Conservation (phyloP, 2,329 filamentous ascomycete genomes). For the Colletotrichum sp. region DNA sequence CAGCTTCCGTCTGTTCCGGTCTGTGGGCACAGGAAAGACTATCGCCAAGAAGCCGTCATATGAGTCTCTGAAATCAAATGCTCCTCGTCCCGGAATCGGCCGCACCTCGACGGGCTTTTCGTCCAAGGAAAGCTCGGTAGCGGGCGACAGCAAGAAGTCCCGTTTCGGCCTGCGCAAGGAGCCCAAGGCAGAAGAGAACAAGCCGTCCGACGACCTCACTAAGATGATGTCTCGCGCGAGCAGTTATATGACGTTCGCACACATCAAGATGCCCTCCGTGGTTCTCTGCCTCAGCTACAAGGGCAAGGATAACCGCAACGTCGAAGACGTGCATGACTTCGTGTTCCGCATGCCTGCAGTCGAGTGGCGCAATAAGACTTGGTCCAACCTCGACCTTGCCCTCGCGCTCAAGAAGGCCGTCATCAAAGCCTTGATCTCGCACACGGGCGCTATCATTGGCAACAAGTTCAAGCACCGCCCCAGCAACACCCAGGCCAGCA, state of each 20-base stretch:
- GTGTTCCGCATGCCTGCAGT: slow-evolving; percentile 94
- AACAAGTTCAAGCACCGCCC: slow-evolving; percentile 96
- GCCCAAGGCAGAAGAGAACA: slow-evolving; percentile 57
- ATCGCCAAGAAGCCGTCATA: slow-evolving; percentile 58
- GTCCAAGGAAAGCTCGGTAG: slow-evolving; percentile 43
- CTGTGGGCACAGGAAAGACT: slow-evolving; percentile 47
- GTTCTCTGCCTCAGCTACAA: slow-evolving; percentile 97
- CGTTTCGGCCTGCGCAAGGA: slow-evolving; percentile 63
- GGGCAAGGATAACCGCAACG: slow-evolving; percentile 91
- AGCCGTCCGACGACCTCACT: slow-evolving; percentile 84
- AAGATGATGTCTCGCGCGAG: slow-evolving; percentile 96
- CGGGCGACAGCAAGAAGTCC: slow-evolving; percentile 48
- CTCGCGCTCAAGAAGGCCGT: slow-evolving; percentile 93
- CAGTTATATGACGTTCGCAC: slow-evolving; percentile 96
- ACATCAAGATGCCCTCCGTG: slow-evolving; percentile 93
- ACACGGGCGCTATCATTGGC: slow-evolving; percentile 93
- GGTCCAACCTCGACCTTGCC: slow-evolving; percentile 95
- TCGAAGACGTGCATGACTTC: slow-evolving; percentile 97
- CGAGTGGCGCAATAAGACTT: slow-evolving; percentile 98
- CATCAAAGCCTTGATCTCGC: slow-evolving; percentile 90
- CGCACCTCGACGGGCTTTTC: slow-evolving; percentile 53
- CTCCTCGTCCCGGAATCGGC: slow-evolving; percentile 48
- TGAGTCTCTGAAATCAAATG: slow-evolving; percentile 56
- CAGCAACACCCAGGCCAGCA: slow-evolving; percentile 77
- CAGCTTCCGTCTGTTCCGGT: slow-evolving; percentile 58